These are phyloP conservation scores for Saccharum officinarum DNA, from an alignment of 176 grass and related monocot genomes.

Conservation along the genomic window DNA sequence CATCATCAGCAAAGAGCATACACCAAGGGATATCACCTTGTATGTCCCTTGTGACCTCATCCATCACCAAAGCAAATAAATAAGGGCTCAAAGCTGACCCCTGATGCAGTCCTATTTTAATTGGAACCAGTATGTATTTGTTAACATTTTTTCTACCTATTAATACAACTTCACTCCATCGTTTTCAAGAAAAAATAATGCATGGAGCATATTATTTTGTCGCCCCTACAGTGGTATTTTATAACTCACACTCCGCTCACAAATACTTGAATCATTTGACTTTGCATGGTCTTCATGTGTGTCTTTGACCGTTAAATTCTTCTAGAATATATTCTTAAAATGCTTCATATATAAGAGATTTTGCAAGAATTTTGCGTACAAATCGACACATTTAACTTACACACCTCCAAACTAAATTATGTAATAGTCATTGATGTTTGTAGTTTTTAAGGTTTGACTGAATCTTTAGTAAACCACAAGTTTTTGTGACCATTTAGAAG, in stretches of 20 bases:
- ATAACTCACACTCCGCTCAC: not conserved
- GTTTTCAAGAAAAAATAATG: not conserved
- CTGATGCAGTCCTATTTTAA: too few relatives aligned
- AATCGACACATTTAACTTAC: not conserved
- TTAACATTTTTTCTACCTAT: not conserved
- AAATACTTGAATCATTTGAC: not conserved
- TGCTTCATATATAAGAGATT: not conserved
- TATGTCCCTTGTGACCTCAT: too few relatives aligned
- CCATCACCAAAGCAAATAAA: too few relatives aligned
- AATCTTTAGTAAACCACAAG: not conserved
- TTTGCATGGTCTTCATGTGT: not conserved
- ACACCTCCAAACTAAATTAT: not conserved
- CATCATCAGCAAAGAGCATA: too few relatives aligned
- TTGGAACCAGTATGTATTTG: not conserved
- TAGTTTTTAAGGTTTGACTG: not conserved
- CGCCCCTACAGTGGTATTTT: not conserved
- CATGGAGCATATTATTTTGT: not conserved
- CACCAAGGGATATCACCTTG: too few relatives aligned
- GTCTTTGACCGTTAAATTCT: not conserved
- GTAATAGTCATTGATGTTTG: not conserved
- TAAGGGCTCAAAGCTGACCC: too few relatives aligned
- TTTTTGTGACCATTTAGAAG: not conserved
- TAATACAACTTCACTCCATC: not conserved
- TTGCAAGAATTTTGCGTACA: not conserved
- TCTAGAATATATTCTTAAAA: not conserved